Evolutionary conservation across 495 filamentous ascomycete genomes (phyloP), one percentile per base, ranked within the genome.

Genomic region (Friedmanniomyces simplex): DNA sequence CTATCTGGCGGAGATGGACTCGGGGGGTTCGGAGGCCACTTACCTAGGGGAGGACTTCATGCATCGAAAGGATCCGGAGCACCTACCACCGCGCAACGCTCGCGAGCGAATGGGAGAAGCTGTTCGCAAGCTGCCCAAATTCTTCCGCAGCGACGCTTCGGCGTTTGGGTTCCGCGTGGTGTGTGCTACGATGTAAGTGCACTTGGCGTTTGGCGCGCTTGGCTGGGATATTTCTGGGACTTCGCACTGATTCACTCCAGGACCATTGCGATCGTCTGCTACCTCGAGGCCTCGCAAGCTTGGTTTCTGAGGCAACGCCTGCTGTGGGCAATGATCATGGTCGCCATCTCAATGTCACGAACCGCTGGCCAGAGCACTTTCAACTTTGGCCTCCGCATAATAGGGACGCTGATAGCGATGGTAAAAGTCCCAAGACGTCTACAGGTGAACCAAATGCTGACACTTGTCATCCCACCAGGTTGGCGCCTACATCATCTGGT

Each of bases 251-350:
- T 32, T 32, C 39, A 2, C 14, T 16, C 18, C 14, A 43, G 39
- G 26, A 52, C 81, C 18, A 75, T 90, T 54, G 87, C 80, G 0
- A 79, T 91, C 41, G 66, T 88, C 13, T 81, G 77, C 3, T 88
- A 78, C 64, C 70, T 91, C 21, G 72, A 79, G 53, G 63, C 79
- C 24, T 88, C 86, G 0, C 81, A 88, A 56, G 54, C 53, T 0
- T 91, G 88, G 63, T 94, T 90, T 65, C 71, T 79, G 2, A 71
- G 82, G 50, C 85, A 93, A 62, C 76, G 88, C n/a, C 69, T 91
- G 4, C 79, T 91, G 0, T 91, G 88, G 88, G 86, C 85, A 2
- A 81, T 89, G 79, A 87, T 91, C 61, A 84, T 88, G 68, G 77
- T 58, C 12, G 56, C 56, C n/a, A 58, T 58, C 16, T 58, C 56